phyloP scores from a whole-genome alignment of 345 rosid genomes.

The Luvunga scandens region DNA sequence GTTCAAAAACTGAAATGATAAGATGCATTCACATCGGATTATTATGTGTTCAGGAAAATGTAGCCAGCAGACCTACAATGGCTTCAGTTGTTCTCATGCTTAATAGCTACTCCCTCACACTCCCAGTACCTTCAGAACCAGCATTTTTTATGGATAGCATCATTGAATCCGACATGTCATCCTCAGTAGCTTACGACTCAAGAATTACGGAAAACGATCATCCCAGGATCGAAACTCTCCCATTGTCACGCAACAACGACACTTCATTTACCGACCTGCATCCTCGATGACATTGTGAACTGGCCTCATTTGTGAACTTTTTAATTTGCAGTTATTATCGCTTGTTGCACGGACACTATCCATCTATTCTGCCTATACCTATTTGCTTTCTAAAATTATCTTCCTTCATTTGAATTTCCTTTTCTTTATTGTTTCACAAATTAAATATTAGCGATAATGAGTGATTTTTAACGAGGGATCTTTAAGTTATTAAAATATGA shows the following conservation, averaged over 20 bases:
- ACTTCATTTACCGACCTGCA: conserved; percentile 20
- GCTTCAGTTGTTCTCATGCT: conserved; percentile 38
- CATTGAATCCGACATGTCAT: conserved; percentile 11
- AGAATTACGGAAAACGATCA: background rate
- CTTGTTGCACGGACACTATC: too few relatives aligned
- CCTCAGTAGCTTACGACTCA: background rate
- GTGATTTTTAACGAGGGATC: too few relatives aligned
- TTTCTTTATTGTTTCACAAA: too few relatives aligned
- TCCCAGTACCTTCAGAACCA: conserved; percentile 33
- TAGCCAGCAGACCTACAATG: conserved; percentile 36
- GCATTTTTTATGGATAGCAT: conserved; percentile 20
- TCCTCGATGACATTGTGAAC: conserved; percentile 4
- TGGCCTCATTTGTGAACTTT: background rate
- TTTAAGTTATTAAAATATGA: too few relatives aligned
- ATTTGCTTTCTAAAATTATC: too few relatives aligned
- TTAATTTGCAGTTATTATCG: background rate
- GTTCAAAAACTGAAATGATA: conserved; percentile 26
- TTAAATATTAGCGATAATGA: too few relatives aligned
- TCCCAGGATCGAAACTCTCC: background rate
- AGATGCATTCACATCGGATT: conserved; percentile 45
- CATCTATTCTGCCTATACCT: too few relatives aligned
- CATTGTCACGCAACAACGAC: conserved; percentile 10
- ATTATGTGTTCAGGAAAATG: conserved; percentile 44
- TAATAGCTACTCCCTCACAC: conserved; percentile 27
- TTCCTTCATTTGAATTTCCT: too few relatives aligned